Evolutionary conservation across 306 rosid genomes (phyloP).

Genomic region (Elaeagnus macrophylla): DNA sequence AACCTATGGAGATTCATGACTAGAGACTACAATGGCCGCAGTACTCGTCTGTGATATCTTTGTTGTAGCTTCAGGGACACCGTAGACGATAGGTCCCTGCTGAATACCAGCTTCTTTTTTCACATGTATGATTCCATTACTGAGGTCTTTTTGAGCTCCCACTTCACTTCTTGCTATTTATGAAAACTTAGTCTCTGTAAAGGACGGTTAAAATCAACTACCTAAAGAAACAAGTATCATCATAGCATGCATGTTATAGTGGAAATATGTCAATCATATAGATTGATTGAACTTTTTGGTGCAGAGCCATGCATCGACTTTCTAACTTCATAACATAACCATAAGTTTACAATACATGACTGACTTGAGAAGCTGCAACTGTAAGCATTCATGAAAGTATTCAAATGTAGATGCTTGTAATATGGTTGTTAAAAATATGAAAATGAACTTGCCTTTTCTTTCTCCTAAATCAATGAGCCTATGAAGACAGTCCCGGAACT

Average conservation of each 20-base stretch:
- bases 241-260: not conserved
- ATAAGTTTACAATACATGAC: no score
- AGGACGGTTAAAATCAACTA: conserved; percentile 1
- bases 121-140: conserved; percentile 32
- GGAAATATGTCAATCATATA: no score
- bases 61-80: conserved; percentile 36
- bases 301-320: no score
- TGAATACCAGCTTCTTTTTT: conserved; percentile 33
- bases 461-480: conserved; percentile 87
- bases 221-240: not conserved
- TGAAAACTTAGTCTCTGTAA: conserved; percentile 77
- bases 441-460: conserved; percentile 67
- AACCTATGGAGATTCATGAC: conserved; percentile 24
- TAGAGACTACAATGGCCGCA: conserved; percentile 26
- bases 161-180: conserved; percentile 59
- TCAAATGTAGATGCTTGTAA: no score
- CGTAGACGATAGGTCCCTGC: conserved; percentile 33
- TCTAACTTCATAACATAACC: no score
- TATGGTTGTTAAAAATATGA: no score
- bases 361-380: no score
- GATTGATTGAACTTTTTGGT: no score
- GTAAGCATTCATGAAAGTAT: no score
- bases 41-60: conserved; percentile 28
- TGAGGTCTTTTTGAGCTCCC: conserved; percentile 40
- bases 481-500: conserved; percentile 80